phyloP scores from a whole-genome alignment of 2,329 filamentous ascomycete genomes.

The Coniochaeta prunicola region DNA sequence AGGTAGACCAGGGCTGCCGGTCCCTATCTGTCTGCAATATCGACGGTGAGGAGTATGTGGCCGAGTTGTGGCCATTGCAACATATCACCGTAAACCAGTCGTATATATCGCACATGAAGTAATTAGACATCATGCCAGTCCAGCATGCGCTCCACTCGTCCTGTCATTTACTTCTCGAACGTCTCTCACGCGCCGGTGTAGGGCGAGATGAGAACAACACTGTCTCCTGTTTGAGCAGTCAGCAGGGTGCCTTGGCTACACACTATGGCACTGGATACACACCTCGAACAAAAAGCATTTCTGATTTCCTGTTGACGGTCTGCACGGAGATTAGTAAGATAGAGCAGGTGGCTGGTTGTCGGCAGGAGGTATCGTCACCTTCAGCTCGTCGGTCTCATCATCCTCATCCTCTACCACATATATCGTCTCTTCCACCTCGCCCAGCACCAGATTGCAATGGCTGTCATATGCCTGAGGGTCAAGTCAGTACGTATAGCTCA shows the following conservation, averaged over 20 bases:
- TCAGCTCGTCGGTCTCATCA: constrained; percentile 67
- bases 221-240: constrained; percentile 15
- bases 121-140: too few species aligned
- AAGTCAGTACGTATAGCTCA: neutral
- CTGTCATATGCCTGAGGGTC: constrained; percentile 81
- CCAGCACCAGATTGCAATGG: constrained; percentile 93
- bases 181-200: neutral
- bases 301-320: constrained; percentile 94
- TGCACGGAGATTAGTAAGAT: constrained; percentile 26
- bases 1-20: too few species aligned
- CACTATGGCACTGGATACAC: constrained; percentile 12
- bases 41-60: too few species aligned
- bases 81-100: too few species aligned
- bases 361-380: constrained; percentile 37
- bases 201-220: constrained; percentile 21
- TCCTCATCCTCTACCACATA: constrained; percentile 89
- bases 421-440: constrained; percentile 95
- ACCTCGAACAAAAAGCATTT: constrained; percentile 99
- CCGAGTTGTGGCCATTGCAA: too few species aligned
- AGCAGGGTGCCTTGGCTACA: neutral
- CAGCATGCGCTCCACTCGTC: too few species aligned
- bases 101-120: too few species aligned
- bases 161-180: too few species aligned
- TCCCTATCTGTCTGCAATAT: too few species aligned
- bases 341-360: neutral